phyloP scores from a whole-genome alignment of 345 rosid species.

The Eutrema heterophyllum region DNA sequence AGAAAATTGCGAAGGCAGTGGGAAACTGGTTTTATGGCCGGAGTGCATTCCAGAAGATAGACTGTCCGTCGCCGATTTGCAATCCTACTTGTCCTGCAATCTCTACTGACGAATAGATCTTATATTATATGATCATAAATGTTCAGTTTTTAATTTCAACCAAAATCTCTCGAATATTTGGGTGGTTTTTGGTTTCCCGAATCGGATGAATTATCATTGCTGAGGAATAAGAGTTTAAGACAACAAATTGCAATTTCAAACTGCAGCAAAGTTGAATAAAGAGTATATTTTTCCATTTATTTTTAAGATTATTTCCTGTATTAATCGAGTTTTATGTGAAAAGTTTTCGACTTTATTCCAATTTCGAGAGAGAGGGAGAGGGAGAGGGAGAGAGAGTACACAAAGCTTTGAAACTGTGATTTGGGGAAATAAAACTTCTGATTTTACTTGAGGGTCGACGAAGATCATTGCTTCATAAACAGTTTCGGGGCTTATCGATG shows the following conservation, averaged over 20 bases:
- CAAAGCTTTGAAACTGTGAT: not conserved
- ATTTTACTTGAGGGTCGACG: slow-evolving; percentile 2
- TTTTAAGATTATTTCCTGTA: not conserved
- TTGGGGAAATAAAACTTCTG: not conserved
- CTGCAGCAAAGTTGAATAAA: not conserved
- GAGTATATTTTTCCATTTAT: not conserved
- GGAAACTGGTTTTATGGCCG: slow-evolving; percentile 83
- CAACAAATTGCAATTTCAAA: not conserved
- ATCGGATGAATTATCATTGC: not conserved
- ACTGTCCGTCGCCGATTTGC: slow-evolving; percentile 77
- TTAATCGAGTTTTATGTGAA: not conserved
- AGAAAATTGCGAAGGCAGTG: slow-evolving; percentile 72
- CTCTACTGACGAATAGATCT: slow-evolving; percentile 26
- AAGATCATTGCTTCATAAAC: slow-evolving; percentile 7
- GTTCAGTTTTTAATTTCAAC: not conserved
- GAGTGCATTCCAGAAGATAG: slow-evolving; percentile 60
- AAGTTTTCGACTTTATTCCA: not conserved
- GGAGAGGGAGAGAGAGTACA: not conserved
- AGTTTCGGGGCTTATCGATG: slow-evolving; percentile 30
- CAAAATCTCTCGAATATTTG: not conserved
- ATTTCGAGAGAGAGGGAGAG: not conserved
- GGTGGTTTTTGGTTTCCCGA: not conserved
- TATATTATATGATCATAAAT: not conserved
- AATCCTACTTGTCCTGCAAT: slow-evolving; percentile 68
- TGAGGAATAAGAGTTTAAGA: not conserved